Conservation (phyloP, 208 protist species). For the Porcisia hertigi region DNA sequence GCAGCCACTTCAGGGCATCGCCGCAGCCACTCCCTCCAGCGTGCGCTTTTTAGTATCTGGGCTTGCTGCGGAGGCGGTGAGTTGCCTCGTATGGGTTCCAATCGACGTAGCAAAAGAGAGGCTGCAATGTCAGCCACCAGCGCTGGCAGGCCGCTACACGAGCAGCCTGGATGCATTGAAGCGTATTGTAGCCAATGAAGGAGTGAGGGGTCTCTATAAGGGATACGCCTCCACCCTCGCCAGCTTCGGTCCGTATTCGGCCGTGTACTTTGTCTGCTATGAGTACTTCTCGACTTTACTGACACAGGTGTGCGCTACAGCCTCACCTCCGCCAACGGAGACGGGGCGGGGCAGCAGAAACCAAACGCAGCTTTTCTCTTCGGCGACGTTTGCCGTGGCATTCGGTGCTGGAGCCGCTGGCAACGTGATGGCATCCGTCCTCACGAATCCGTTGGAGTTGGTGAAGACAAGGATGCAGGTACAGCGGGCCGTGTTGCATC, state of each 20-base stretch:
- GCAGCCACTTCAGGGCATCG: neutral
- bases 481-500: constrained; percentile 60
- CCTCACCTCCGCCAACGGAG: neutral
- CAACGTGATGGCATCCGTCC: constrained; percentile 62
- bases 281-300: constrained; percentile 59
- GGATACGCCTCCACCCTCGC: constrained; percentile 85
- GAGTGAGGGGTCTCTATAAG: constrained; percentile 77
- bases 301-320: neutral
- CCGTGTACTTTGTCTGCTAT: constrained; percentile 88
- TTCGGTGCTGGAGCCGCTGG: constrained; percentile 58
- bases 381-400: constrained; percentile 36
- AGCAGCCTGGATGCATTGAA: constrained; percentile 65
- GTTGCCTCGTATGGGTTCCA: constrained; percentile 87
- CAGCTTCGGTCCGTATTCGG: constrained; percentile 90
- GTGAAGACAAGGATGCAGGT: constrained; percentile 92
- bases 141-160: constrained; percentile 56
- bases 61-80: constrained; percentile 79
- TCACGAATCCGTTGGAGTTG: constrained; percentile 90
- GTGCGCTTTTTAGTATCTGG: constrained; percentile 64
- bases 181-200: constrained; percentile 62
- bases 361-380: neutral
- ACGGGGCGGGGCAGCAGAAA: neutral
- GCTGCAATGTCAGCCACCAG: constrained; percentile 76
- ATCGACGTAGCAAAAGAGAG: constrained; percentile 89
- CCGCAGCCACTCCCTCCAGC: constrained; percentile 20